Evolutionary conservation across 73 alveolate species (phyloP), one percentile per base, ranked within the genome.

Genomic region (Paramecium primaurelia): DNA sequence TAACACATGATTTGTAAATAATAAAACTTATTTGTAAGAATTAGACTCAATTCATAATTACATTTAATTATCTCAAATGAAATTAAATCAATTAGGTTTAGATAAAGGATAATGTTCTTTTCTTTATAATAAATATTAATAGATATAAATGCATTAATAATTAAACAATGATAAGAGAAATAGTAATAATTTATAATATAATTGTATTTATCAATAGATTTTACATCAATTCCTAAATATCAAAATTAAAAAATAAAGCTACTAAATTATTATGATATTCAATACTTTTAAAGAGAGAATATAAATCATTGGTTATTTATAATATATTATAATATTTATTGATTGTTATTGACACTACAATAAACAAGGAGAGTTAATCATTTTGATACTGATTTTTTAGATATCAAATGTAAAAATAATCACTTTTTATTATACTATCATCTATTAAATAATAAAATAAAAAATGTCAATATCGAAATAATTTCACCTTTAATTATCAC

Each of bases 21-120:
- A 99, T 88, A 99, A 98, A 92, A 95, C 99, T 32, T 99, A 97
- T 86, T 96, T 98, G 90, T 94, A 99, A 93, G 99, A 99, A 77
- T 93, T 94, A 96, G 99, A 95, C 94, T 95, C 44, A 96, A 99
- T 96, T 92, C 99, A 98, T 73, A 86, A 97, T 22, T 40, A 8
- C 14, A 40, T 2, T 40, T 8, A 7, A 1, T 40, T 40, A 40
- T 1, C 49, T 40, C 59, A 94, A 96, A 22, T 22, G 93, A 86
- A 99, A 95, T 71, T 96, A 51, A 94, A 97, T 28, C 96, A 96
- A 86, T 97, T 22, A 22, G 25, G 25, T 22, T 34, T 34, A 34
- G 38, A 34, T 34, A 34, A 34, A 34, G 38, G 38, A 34, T 3
- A 34, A 4, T 34, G 38, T 34, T 34, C 38, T 3, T 34, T 34